Base-by-base conservation (phyloP, 208 protist species). In the Wallacemonas sp. region DNA sequence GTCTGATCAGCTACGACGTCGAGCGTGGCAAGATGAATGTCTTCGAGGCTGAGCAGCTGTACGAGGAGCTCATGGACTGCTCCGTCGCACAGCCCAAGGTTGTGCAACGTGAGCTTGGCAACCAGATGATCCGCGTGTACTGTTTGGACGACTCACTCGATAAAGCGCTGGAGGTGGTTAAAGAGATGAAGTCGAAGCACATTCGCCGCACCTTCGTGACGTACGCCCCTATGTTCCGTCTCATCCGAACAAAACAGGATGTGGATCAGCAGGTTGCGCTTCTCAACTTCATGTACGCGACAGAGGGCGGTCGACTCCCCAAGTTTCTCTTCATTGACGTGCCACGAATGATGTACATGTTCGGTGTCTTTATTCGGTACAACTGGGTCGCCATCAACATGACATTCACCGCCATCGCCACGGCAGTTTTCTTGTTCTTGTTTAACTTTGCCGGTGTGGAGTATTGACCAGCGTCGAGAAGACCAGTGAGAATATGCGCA, bases 171-270 rank as follows among this genome's bases (percentile, higher is more conserved):
- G 80, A 74, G n/a, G 76, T 96, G 38, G 62, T 96, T 17, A 64
- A 78, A 17, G 88, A 94, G 67, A 94, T 96, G 91, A 73, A 68
- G 62, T 63, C 67, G 0, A 90, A 81, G 53, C 65, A 63, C 38
- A 90, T 96, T 46, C 88, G 91, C 0, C 83, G 91, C 30, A 93
- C 88, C n/a, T 96, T 94, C 65, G 87, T 94, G 63, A 90, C 91
- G 11, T 96, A 96, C 59, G 91, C 91, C 12, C 91, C 91, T 2
- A 45, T 96, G n/a, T 96, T 96, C 60, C 85, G 91, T 26, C 75
- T 88, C 63, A 84, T 92, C 60, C 86, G 91, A 26, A 30, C 47
- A 39, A 68, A 75, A 15, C 68, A 80, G 60, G 88, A 94, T 51
- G 86, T 72, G 22, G 80, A 82, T 59, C 56, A 66, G 62, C 88